Conservation (phyloP, 805 yeast genomes). For the Kurtzmaniella fragi region DNA sequence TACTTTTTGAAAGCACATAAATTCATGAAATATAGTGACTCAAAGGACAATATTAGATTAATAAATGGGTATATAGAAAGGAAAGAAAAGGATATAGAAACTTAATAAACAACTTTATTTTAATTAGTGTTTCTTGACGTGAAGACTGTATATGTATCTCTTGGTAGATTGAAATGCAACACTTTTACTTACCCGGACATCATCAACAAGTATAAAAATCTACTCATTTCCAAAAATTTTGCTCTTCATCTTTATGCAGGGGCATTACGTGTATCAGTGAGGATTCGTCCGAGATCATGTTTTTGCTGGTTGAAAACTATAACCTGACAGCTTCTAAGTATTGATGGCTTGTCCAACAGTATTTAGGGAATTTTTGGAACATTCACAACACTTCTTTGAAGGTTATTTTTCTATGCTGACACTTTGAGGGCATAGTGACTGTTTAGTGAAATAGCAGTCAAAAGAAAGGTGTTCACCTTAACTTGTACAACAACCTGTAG, state of each 20-base stretch:
- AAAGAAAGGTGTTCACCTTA: not conserved
- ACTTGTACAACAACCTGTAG: not conserved
- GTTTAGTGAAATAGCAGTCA: not conserved
- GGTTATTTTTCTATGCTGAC: constrained; percentile 16
- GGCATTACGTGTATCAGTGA: constrained; percentile 99
- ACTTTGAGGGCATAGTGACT: constrained; percentile 18
- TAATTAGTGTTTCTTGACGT: constrained; percentile 1
- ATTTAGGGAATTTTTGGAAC: constrained; percentile 76
- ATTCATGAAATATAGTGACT: not conserved
- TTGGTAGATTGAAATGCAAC: no score
- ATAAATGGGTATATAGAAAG: not conserved
- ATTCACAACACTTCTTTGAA: constrained; percentile 27
- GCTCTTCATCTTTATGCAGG: constrained; percentile 94
- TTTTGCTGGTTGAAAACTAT: constrained; percentile 99
- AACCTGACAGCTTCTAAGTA: constrained; percentile 82
- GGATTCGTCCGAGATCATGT: constrained; percentile 99
- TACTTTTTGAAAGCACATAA: not conserved
- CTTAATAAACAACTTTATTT: constrained; percentile 10
- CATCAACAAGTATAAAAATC: no score
- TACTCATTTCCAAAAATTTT: constrained; percentile 11
- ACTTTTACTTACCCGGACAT: constrained; percentile 8
- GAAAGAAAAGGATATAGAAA: not conserved
- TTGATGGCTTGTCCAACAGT: constrained; percentile 40
- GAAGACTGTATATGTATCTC: no score
- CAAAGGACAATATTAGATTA: constrained; percentile 3